Percentiles rank a stretch among this genome's conserved stretches.
Conservation (phyloP, 2,329 filamentous ascomycete genomes). For the Neonectria hederae region DNA sequence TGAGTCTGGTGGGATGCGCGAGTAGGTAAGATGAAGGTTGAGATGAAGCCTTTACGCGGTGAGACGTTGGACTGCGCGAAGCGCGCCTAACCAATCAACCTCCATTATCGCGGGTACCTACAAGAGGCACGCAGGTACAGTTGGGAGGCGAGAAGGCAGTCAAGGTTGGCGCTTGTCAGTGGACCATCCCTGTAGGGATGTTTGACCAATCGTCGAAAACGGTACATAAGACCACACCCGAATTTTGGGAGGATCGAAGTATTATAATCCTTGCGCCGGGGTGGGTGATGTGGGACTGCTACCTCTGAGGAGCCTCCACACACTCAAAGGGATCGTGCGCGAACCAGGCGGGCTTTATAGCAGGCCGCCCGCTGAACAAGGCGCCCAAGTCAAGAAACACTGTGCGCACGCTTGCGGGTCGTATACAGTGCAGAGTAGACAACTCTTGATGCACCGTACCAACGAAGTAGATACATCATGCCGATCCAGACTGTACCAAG, state of each 20-base stretch:
- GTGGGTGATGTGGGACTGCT: too few relatives aligned
- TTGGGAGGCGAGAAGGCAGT: neutral
- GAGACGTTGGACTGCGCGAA: conserved; percentile 8
- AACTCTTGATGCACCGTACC: neutral
- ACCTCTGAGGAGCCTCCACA: too few relatives aligned
- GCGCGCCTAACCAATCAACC: conserved; percentile 24
- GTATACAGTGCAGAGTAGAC: neutral
- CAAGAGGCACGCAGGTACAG: neutral
- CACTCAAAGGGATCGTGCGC: too few relatives aligned
- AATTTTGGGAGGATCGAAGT: too few relatives aligned
- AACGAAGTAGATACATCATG: neutral
- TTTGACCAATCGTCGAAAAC: too few relatives aligned
- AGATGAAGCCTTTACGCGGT: conserved; percentile 32
- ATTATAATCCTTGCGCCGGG: too few relatives aligned
- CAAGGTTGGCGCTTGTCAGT: too few relatives aligned
- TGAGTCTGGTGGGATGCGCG: conserved; percentile 2
- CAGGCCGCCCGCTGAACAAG: conserved; percentile 1
- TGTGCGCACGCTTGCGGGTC: neutral
- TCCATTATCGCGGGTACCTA: conserved; percentile 21
- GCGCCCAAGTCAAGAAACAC: conserved; percentile 6
- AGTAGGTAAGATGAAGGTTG: conserved; percentile 6
- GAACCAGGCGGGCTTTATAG: neutral
- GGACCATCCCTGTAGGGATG: too few relatives aligned
- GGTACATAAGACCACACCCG: too few relatives aligned
- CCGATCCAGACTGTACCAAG: neutral